phyloP scores from a whole-genome alignment of 78 protist species.

The Acrasis kona region DNA sequence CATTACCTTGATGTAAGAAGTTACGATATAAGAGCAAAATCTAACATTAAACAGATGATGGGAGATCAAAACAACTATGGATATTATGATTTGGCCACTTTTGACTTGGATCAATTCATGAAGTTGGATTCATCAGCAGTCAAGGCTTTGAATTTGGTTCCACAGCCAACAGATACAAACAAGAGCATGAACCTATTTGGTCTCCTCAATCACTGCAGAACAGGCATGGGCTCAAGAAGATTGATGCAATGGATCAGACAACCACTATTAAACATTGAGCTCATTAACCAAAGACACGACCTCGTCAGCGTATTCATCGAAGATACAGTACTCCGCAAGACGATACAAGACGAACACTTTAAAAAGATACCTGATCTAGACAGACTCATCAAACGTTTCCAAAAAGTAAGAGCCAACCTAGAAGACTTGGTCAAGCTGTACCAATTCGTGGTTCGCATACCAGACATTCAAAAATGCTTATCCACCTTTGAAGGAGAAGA shows the following conservation, averaged over 20 bases:
- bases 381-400: conserved; percentile 16
- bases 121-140: conserved; percentile 71
- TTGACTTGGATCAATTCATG: conserved; percentile 54
- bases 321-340: background rate
- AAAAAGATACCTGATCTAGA: conserved; percentile 40
- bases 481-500: background rate
- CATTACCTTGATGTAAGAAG: conserved; percentile 12
- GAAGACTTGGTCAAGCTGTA: background rate
- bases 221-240: conserved; percentile 78
- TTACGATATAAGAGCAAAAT: too few species aligned
- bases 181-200: conserved; percentile 30
- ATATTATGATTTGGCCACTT: conserved; percentile 26
- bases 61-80: conserved; percentile 22
- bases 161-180: background rate
- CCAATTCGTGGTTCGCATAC: background rate
- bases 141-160: conserved; percentile 59
- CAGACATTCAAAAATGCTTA: background rate
- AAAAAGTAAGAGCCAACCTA: conserved; percentile 16
- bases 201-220: conserved; percentile 68
- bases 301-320: background rate
- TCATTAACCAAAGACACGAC: conserved; percentile 2
- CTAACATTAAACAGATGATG: too few species aligned
- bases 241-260: conserved; percentile 64
- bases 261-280: conserved; percentile 15
- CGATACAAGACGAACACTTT: background rate